Conservation (phyloP, 1,284 basidiomycete genomes). For the Porogramme epimiltina region DNA sequence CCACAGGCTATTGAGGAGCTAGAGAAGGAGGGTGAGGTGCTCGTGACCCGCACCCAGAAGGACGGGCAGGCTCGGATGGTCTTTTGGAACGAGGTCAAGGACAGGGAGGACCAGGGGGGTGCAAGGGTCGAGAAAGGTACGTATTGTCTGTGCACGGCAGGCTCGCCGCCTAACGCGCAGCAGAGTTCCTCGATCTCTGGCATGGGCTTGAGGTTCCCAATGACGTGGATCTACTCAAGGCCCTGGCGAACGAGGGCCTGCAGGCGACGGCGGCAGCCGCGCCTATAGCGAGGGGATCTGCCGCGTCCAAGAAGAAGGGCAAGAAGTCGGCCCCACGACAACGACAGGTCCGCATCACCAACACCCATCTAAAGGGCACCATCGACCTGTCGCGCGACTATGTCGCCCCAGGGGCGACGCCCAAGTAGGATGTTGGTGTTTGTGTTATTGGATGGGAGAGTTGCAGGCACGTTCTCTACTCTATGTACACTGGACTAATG, state of each 20-base stretch:
- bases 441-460: constrained; percentile 4
- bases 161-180: neutral
- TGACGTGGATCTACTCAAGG: constrained; percentile 78
- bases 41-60: constrained; percentile 82
- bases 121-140: constrained; percentile 79
- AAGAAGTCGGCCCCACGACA: constrained; percentile 77
- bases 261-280: constrained; percentile 69
- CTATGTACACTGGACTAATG: constrained; percentile 21
- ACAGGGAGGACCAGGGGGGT: constrained; percentile 68
- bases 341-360: constrained; percentile 81
- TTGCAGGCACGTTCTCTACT: constrained; percentile 13
- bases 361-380: constrained; percentile 81
- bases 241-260: constrained; percentile 77
- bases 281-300: constrained; percentile 52
- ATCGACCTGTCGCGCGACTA: constrained; percentile 83
- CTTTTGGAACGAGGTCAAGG: constrained; percentile 89
- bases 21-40: constrained; percentile 84
- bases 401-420: constrained; percentile 41
- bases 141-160: constrained; percentile 20
- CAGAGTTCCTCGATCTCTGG: constrained; percentile 90
- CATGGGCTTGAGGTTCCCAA: constrained; percentile 82
- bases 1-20: constrained; percentile 81
- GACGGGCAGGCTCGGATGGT: constrained; percentile 87
- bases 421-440: constrained; percentile 34
- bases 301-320: constrained; percentile 73